Base-by-base conservation (phyloP, 495 filamentous ascomycete species). In the Hyaloscypha hepaticicola region DNA sequence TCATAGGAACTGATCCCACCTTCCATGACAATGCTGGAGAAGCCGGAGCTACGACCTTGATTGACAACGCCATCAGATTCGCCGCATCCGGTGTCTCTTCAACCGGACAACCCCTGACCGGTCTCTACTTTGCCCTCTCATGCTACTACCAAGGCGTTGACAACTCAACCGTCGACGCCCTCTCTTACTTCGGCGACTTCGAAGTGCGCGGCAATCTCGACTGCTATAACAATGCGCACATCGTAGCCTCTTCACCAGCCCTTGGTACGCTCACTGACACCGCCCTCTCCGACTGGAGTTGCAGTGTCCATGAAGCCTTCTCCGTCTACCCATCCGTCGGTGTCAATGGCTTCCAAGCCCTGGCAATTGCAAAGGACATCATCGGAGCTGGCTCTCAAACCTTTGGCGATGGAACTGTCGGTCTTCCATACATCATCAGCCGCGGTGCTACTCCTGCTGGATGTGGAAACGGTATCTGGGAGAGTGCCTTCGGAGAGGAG, bases 401-500 rank as follows among this genome's bases (percentile, higher is more conserved):
- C 12, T 82, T 80, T 63, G 73, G 72, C 41, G 80, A 83, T 41
- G 70, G 69, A 1, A 76, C 76, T 14, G 61, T 61, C 16, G 80
- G 80, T 26, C 73, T 82, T 27, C 80, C 80, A 49, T 83, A 83
- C 65, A 83, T 83, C 57, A 74, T 82, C 53, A 76, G 78, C 48
- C 78, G 80, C 22, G 80, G 80, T 27, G 80, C 77, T 21, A 80
- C 77, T 22, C 78, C 79, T 3, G 60, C 76, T 12, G 77, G 77
- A 12, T 83, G 80, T 58, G 80, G 80, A 28, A 74, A 83, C 56
- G 79, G 78, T 34, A 68, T 71, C n/a, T 78, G 75, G 52, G 70
- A 81, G 5, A 26, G 72, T 3, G 60, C 70, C 11, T 70, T 73
- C 53, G 72, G 70, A 2, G 80, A 83, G 65, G 77, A 83, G 51